phyloP scores from a whole-genome alignment of 768 basidiomycete genomes.

The Hericium erinaceus region DNA sequence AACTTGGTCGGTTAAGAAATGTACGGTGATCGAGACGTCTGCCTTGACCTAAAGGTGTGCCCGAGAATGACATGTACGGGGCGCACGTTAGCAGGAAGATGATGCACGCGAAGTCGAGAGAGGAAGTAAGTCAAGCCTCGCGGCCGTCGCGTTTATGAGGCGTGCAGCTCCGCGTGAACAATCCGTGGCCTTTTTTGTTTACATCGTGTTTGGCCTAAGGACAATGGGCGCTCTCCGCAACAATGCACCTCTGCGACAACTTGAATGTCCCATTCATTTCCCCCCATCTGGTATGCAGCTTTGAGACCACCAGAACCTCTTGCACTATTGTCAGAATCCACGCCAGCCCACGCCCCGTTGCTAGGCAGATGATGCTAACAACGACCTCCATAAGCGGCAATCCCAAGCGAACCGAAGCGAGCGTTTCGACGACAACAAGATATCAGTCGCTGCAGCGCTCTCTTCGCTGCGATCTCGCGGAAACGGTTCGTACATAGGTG shows the following conservation, averaged over 20 bases:
- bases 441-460: too few species aligned
- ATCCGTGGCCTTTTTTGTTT: not conserved
- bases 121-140: not conserved
- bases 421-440: too few species aligned
- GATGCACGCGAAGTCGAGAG: not conserved
- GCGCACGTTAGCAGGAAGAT: constrained; percentile 5
- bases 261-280: too few species aligned
- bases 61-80: constrained; percentile 73
- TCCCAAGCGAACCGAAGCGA: too few species aligned
- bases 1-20: constrained; percentile 57
- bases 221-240: not conserved
- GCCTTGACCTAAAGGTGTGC: constrained; percentile 76
- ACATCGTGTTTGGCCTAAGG: not conserved
- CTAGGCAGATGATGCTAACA: too few species aligned
- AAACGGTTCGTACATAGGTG: too few species aligned
- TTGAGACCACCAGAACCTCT: too few species aligned
- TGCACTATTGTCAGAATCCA: too few species aligned
- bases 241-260: not conserved
- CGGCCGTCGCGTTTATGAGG: not conserved
- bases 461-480: too few species aligned
- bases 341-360: too few species aligned
- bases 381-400: too few species aligned
- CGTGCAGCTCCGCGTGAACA: not conserved
- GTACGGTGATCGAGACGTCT: constrained; percentile 77
- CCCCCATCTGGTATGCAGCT: too few species aligned